Percentiles rank a stretch among this genome's conserved stretches.
Evolutionary conservation across 2,329 filamentous ascomycete species (phyloP).

Genomic region (Fusarium euwallaceae): DNA sequence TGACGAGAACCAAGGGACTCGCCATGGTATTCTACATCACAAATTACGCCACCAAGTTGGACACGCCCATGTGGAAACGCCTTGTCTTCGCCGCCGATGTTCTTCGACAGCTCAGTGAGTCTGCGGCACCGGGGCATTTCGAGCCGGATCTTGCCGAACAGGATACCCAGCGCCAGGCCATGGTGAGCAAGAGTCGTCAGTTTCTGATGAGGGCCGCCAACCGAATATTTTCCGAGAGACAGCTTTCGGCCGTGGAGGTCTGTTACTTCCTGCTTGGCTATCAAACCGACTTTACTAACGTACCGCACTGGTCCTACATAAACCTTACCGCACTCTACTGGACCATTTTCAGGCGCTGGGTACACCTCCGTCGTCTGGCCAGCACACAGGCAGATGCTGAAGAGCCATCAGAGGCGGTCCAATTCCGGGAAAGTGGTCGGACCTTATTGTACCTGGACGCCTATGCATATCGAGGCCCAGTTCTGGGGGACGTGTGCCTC

Average conservation of each 20-base stretch:
- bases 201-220: conserved; percentile 11
- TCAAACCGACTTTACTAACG: conserved; percentile 11
- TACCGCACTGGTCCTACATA: conserved; percentile 5
- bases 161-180: background rate
- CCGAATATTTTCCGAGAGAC: conserved; percentile 12
- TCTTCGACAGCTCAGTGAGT: conserved; percentile 5
- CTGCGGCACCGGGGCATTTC: background rate
- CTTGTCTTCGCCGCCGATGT: conserved; percentile 1
- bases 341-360: background rate
- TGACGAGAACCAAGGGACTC: conserved; percentile 5
- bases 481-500: conserved; percentile 1
- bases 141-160: background rate
- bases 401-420: conserved; percentile 5
- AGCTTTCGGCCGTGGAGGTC: conserved; percentile 5
- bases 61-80: conserved; percentile 16
- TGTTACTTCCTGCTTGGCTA: conserved; percentile 7
- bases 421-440: background rate
- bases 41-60: conserved; percentile 3
- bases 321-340: conserved; percentile 11
- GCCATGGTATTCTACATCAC: conserved; percentile 17
- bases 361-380: conserved; percentile 4
- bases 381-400: background rate
- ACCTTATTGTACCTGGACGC: conserved; percentile 4
- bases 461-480: conserved; percentile 1
- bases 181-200: background rate